Conservation (phyloP, 768 basidiomycete genomes). For the Lepiota venenata region DNA sequence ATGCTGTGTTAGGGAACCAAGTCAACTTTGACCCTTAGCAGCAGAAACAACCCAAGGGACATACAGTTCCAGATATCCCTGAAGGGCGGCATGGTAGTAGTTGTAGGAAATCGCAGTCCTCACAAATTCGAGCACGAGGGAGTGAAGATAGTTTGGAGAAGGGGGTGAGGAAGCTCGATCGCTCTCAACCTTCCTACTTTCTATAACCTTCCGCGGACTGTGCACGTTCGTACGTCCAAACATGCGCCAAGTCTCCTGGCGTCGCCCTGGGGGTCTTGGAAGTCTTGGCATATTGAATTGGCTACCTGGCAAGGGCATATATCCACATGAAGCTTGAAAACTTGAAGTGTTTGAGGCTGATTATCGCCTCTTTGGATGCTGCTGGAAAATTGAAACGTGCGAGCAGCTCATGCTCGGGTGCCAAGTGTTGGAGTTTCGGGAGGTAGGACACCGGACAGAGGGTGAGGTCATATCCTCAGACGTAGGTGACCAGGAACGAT, state of each 20-base stretch:
- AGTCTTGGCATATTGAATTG: background rate
- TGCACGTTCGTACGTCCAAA: background rate
- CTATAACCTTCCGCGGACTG: background rate
- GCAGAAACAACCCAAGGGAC: background rate
- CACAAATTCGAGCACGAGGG: background rate
- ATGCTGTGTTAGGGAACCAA: slow-evolving; percentile 16
- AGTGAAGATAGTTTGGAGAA: background rate
- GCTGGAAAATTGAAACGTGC: background rate
- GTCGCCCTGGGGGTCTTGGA: background rate
- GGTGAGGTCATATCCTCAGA: too few relatives aligned
- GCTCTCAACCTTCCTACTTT: background rate
- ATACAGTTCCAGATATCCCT: slow-evolving; percentile 21
- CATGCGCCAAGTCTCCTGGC: too few relatives aligned
- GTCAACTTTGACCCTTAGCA: background rate
- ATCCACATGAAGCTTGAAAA: background rate
- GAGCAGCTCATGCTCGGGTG: background rate
- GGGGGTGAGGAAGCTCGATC: background rate
- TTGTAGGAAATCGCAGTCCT: too few relatives aligned
- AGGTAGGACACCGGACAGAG: too few relatives aligned
- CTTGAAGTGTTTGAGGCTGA: too few relatives aligned
- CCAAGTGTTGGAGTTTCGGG: too few relatives aligned
- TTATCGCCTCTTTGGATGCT: background rate
- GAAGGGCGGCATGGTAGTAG: background rate
- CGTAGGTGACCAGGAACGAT: too few relatives aligned
- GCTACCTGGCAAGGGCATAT: background rate